Base-by-base conservation (phyloP, 768 basidiomycete genomes). In the Phanerochaete sordida region DNA sequence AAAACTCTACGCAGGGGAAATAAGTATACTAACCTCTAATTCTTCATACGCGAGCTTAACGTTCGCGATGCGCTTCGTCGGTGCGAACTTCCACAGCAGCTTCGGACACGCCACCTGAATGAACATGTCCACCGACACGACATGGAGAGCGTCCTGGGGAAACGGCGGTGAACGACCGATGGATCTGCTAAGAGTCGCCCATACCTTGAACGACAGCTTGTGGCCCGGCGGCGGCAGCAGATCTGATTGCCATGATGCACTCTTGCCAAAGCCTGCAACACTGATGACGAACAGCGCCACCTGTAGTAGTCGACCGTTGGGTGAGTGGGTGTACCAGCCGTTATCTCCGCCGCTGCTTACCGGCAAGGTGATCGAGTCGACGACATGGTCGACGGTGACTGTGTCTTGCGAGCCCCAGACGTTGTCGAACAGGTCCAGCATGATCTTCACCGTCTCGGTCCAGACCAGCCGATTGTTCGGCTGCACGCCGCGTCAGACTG, bases 211-310 rank as follows among this genome's bases (percentile, higher is more conserved):
- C 13, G 65, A 60, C 56, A 71, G 45, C 21, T 56, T 47, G 55
- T 85, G 82, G 8, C 80, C 78, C 0, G 73, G 65, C 1, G 81
- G 76, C 2, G 70, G 63, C 3, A 62, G 65, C 6, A 75, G 73
- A 56, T 77, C 74, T 33, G 81, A 79, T 43, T 71, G 73, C 82
- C 81, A 84, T 5, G 79, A 77, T 44, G 83, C 76, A 47, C 68
- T 69, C 43, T 76, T 75, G 2, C 84, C 84, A 64, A 85, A 86
- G 7, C 82, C 83, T 62, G 84, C 83, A 2, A 75, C 76, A 31
- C 82, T 76, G 53, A 85, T 82, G 31, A 84, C 77, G 55, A 81
- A 79, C 3, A 85, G 76, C 0, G 83, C 79, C 39, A 84, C 76
- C 84, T 84, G 27, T n/a, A 31, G 11, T 12, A 27, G 35, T 12